Evolutionary conservation across 2,329 filamentous ascomycete species (phyloP).

Genomic region (Talaromyces sp.): DNA sequence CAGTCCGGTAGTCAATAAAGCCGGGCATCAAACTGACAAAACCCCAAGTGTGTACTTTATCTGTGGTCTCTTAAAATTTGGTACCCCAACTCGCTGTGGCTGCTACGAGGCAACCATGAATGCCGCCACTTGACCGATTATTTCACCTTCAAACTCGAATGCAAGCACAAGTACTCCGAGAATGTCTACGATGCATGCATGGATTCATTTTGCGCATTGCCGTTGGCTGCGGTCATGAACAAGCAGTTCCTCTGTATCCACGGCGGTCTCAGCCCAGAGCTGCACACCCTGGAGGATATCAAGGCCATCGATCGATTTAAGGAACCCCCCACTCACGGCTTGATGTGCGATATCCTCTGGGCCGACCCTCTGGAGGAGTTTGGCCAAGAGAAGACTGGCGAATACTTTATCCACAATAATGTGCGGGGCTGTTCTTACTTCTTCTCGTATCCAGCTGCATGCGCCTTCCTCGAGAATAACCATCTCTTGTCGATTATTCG

Average conservation of each 20-base stretch:
- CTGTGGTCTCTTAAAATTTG: conserved; percentile 98
- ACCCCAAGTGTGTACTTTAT: conserved; percentile 78
- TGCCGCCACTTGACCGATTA: conserved; percentile 98
- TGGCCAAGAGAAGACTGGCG: conserved; percentile 95
- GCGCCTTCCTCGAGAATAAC: conserved; percentile 97
- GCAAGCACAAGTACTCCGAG: conserved; percentile 99
- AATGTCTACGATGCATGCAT: conserved; percentile 95
- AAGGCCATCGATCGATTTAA: conserved; percentile 95
- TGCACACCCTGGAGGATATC: conserved; percentile 92
- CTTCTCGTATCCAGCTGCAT: conserved; percentile 96
- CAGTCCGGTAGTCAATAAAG: no score
- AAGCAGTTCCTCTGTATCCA: conserved; percentile 99
- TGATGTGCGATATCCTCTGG: conserved; percentile 99
- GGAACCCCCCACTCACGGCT: conserved; percentile 90
- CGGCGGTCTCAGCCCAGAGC: conserved; percentile 88
- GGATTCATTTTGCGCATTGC: conserved; percentile 93
- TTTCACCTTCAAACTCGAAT: conserved; percentile 99
- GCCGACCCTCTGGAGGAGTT: conserved; percentile 97
- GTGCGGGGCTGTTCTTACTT: conserved; percentile 98
- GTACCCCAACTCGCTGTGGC: conserved; percentile 95
- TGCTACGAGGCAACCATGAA: conserved; percentile 96
- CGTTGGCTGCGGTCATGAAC: conserved; percentile 97
- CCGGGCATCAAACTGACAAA: conserved; percentile 15
- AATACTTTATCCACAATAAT: conserved; percentile 97
- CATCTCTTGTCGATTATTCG: conserved; percentile 95